Evolutionary conservation across 768 basidiomycete species (phyloP).

Genomic region (Lactifluus rugatus): DNA sequence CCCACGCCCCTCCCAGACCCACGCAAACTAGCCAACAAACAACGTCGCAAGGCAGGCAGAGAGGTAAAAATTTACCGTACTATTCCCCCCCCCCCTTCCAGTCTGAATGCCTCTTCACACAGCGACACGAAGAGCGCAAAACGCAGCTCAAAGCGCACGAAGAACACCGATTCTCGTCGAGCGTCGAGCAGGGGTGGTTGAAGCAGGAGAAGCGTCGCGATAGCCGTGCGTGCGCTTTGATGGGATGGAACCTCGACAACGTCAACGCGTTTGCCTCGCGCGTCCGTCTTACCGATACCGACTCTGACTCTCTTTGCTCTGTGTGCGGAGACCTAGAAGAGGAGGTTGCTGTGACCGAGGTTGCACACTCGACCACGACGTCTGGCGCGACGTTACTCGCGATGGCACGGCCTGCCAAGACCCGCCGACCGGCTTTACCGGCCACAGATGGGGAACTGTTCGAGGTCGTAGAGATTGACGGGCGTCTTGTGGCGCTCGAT

Average conservation of each 20-base stretch:
- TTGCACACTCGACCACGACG: neutral
- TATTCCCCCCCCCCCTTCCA: no score
- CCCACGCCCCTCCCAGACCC: neutral
- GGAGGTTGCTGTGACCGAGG: neutral
- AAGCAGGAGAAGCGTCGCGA: neutral
- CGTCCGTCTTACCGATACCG: neutral
- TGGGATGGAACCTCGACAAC: slow-evolving; percentile 1
- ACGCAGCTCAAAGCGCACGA: neutral
- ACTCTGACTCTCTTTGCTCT: neutral
- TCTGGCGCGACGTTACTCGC: slow-evolving; percentile 10
- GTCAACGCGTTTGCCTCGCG: neutral
- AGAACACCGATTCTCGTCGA: neutral
- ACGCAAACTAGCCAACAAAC: slow-evolving; percentile 7
- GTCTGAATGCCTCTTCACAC: neutral
- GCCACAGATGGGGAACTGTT: slow-evolving; percentile 13
- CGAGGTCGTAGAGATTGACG: slow-evolving; percentile 13
- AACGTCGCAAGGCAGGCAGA: slow-evolving; percentile 9
- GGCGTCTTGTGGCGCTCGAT: slow-evolving; percentile 11
- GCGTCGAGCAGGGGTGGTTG: neutral
- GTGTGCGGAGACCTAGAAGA: neutral
- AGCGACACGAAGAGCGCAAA: slow-evolving; percentile 15
- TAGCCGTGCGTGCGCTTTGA: neutral
- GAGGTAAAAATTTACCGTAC: neutral
- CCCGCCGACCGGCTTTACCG: neutral
- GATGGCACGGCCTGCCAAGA: slow-evolving; percentile 11